phyloP scores from a whole-genome alignment of 2,329 filamentous ascomycete species.

The Arthroderma sp. region DNA sequence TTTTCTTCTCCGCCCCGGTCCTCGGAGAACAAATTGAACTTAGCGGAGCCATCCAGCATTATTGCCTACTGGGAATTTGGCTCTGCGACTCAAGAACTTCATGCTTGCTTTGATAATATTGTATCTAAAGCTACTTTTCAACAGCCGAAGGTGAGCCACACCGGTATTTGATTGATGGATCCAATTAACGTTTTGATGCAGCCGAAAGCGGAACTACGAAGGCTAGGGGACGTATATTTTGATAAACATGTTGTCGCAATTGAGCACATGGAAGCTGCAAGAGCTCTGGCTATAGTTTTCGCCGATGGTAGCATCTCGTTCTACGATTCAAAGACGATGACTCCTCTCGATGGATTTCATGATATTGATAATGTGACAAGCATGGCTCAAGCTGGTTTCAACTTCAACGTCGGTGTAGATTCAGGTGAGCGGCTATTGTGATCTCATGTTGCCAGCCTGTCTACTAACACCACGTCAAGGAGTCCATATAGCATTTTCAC shows the following conservation, averaged over 20 bases:
- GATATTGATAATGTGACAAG: slow-evolving; percentile 54
- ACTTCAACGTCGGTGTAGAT: slow-evolving; percentile 32
- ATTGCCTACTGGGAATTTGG: slow-evolving; percentile 71
- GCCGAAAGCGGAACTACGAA: slow-evolving; percentile 43
- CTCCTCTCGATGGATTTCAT: slow-evolving; percentile 50
- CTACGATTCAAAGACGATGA: slow-evolving; percentile 61
- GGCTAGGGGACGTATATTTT: slow-evolving; percentile 53
- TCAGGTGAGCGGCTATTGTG: background rate
- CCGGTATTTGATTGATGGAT: background rate
- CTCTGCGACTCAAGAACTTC: slow-evolving; percentile 51
- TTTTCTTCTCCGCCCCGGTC: slow-evolving; percentile 46
- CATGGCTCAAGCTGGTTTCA: slow-evolving; percentile 65
- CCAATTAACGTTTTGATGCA: slow-evolving; percentile 12
- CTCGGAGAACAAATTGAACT: no score
- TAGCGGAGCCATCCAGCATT: slow-evolving; percentile 53
- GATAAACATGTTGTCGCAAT: slow-evolving; percentile 60
- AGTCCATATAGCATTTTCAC: slow-evolving; percentile 30
- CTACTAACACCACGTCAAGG: slow-evolving; percentile 12
- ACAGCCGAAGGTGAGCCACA: slow-evolving; percentile 22
- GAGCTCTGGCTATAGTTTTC: slow-evolving; percentile 57
- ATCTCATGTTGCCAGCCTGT: background rate
- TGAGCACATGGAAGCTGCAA: slow-evolving; percentile 56
- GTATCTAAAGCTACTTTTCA: slow-evolving; percentile 49
- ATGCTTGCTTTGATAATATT: slow-evolving; percentile 66
- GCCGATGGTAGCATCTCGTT: slow-evolving; percentile 74